These are phyloP conservation scores for Rhizophora mangle DNA, from an alignment of 345 rosid species.

Conservation along the genomic window DNA sequence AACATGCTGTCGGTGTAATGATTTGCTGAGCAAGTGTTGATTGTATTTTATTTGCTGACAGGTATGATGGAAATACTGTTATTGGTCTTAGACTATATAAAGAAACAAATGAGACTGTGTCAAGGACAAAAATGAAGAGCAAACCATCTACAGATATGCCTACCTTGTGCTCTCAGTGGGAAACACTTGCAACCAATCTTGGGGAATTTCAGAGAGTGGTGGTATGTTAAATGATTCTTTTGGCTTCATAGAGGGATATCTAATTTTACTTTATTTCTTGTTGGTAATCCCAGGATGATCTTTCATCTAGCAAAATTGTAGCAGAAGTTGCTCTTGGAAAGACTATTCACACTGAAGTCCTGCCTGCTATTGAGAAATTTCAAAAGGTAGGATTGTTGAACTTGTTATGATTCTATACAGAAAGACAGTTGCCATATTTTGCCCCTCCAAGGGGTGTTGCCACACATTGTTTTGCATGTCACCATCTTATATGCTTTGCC, in stretches of 20 bases:
- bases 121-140: constrained; percentile 32
- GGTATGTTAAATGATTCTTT: constrained; percentile 39
- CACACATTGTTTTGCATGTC: background rate
- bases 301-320: constrained; percentile 49
- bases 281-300: constrained; percentile 50
- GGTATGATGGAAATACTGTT: constrained; percentile 70
- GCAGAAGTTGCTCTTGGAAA: constrained; percentile 51
- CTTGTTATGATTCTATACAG: background rate
- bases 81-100: constrained; percentile 75
- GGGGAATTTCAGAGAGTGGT: constrained; percentile 54
- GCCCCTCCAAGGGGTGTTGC: too few species aligned
- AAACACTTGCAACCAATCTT: constrained; percentile 76
- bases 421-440: too few species aligned
- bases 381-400: constrained; percentile 47
- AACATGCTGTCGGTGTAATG: constrained; percentile 15
- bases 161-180: constrained; percentile 44
- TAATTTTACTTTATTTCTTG: constrained; percentile 15
- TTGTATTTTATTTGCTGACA: constrained; percentile 15
- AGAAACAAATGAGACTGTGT: constrained; percentile 40
- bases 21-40: constrained; percentile 20
- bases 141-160: constrained; percentile 31
- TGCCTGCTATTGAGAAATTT: constrained; percentile 58
- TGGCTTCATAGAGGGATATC: constrained; percentile 1
- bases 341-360: constrained; percentile 46
- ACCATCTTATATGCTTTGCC: background rate